These are phyloP conservation scores for Aquilaria sinensis DNA, from an alignment of 345 rosid genomes.

Conservation along the genomic window DNA sequence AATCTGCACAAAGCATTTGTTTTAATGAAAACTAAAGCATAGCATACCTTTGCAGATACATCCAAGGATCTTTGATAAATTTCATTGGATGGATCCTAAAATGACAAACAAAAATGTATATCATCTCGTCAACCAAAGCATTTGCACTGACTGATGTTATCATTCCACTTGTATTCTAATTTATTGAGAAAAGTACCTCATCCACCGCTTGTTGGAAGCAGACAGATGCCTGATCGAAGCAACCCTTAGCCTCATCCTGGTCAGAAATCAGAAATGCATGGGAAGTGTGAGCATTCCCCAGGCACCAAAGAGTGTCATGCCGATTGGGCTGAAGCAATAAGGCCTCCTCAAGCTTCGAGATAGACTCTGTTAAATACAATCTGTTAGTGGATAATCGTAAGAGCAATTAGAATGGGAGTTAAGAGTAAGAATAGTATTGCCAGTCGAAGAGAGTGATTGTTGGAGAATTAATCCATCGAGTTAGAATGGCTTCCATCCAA, in stretches of 20 bases:
- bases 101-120: constrained; percentile 1
- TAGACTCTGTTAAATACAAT: constrained; percentile 42
- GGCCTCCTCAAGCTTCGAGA: constrained; percentile 86
- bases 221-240: constrained; percentile 56
- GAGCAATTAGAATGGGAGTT: neutral
- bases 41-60: constrained; percentile 62
- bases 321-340: constrained; percentile 48
- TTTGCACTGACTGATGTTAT: no score
- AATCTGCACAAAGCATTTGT: constrained; percentile 7
- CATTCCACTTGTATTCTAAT: neutral
- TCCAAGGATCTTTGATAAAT: constrained; percentile 66
- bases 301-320: constrained; percentile 77
- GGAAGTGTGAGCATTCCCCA: constrained; percentile 84
- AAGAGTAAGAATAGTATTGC: neutral
- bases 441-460: neutral
- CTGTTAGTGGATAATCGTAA: neutral
- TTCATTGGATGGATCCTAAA: constrained; percentile 75
- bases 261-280: constrained; percentile 67
- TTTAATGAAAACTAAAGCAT: neutral
- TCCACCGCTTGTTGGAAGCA: constrained; percentile 72
- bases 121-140: constrained; percentile 3
- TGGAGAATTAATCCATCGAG: neutral
- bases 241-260: constrained; percentile 49
- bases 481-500: no score
- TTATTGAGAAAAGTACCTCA: constrained; percentile 34